Conservation (phyloP, 768 basidiomycete species). For the Infundibulicybe gibba region DNA sequence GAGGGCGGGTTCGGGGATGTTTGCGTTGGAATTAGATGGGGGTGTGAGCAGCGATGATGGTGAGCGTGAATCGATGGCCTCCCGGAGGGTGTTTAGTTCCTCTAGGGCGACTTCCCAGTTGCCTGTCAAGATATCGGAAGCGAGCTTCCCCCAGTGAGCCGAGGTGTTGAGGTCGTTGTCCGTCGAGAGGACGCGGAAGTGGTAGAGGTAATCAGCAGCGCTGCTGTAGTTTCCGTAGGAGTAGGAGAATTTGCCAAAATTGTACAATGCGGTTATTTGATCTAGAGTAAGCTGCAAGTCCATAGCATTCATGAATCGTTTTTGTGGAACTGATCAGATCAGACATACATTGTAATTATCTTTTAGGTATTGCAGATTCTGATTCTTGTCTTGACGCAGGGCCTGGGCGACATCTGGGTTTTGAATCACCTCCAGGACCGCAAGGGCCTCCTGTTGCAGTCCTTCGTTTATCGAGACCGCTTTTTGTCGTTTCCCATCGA, state of each 20-base stretch:
- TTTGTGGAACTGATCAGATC: background rate
- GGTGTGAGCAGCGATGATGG: conserved; percentile 44
- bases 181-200: conserved; percentile 96
- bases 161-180: conserved; percentile 92
- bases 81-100: conserved; percentile 93
- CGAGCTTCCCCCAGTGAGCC: conserved; percentile 98
- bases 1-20: conserved; percentile 64
- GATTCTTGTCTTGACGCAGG: conserved; percentile 93
- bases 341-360: conserved; percentile 81
- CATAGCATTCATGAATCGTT: background rate
- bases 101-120: conserved; percentile 94
- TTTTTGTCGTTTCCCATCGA: conserved; percentile 74
- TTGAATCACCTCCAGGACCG: conserved; percentile 93
- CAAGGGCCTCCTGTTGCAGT: conserved; percentile 86
- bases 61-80: conserved; percentile 81
- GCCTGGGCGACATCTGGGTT: conserved; percentile 95
- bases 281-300: conserved; percentile 78
- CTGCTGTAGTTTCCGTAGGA: conserved; percentile 97
- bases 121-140: conserved; percentile 92
- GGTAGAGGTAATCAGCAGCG: conserved; percentile 97
- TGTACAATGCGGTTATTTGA: conserved; percentile 94
- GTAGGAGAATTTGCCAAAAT: conserved; percentile 98
- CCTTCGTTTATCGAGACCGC: conserved; percentile 83
- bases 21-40: conserved; percentile 24
- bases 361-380: conserved; percentile 92